Conservation (phyloP, 2,329 filamentous ascomycete species). For the Trichoderma sp. region DNA sequence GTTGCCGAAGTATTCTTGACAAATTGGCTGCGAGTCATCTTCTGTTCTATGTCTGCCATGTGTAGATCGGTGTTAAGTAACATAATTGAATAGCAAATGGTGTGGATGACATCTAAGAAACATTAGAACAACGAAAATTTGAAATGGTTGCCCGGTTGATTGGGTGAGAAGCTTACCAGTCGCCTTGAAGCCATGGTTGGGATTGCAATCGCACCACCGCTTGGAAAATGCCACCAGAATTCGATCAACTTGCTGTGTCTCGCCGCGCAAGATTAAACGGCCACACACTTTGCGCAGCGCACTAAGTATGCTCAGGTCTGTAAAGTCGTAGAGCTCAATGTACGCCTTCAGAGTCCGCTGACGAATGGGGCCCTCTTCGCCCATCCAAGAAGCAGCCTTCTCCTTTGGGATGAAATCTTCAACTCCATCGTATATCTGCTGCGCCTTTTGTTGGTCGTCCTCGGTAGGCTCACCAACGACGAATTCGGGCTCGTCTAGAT, state of each 20-base stretch:
- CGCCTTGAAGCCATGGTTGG: conserved; percentile 88
- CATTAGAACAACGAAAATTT: conserved; percentile 35
- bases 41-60: conserved; percentile 89
- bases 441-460: conserved; percentile 75
- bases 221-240: conserved; percentile 87
- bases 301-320: conserved; percentile 74
- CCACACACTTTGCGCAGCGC: conserved; percentile 80
- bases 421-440: conserved; percentile 79
- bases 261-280: conserved; percentile 79
- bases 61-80: conserved; percentile 96
- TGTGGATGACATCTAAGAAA: conserved; percentile 82
- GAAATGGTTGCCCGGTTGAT: too few relatives aligned
- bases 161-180: conserved; percentile 59
- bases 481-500: conserved; percentile 60
- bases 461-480: conserved; percentile 61
- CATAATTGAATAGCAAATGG: conserved; percentile 94
- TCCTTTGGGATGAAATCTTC: conserved; percentile 79
- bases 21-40: conserved; percentile 95
- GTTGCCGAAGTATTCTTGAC: conserved; percentile 96
- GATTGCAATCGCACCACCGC: conserved; percentile 92
- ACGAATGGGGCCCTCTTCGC: conserved; percentile 66
- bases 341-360: conserved; percentile 70
- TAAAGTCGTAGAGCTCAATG: conserved; percentile 90
- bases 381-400: conserved; percentile 84
- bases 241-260: conserved; percentile 95